Base-by-base conservation (phyloP, 768 basidiomycete genomes). In the Psilocybe cubensis region DNA sequence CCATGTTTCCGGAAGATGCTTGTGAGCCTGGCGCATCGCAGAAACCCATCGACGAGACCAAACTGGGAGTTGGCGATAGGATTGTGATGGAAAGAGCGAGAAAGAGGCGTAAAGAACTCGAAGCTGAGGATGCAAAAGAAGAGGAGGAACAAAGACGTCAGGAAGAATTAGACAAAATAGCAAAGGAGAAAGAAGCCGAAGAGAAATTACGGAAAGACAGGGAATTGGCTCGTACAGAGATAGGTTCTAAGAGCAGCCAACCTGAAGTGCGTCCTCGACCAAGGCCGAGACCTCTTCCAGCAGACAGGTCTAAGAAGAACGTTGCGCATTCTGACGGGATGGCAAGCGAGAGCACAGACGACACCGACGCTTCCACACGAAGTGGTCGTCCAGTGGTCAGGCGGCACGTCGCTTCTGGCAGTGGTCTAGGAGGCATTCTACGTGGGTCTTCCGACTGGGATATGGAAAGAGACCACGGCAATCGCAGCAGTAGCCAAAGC, bases 1-100 rank as follows among this genome's bases (percentile, higher is more conserved):
- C 88, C 5, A 90, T 91, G 86, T 96, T 94, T 69, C 91, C 92
- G 0, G 88, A 85, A 40, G 82, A 82, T 41, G 79, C 73, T 3
- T 78, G 74, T 3, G 78, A 75, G 31, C 70, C 65, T 59, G 76
- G 68, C 7, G 74, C 55, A 35, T 61, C 40, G 55, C 64, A 66
- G 50, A 65, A 63, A 41, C 56, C 63, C n/a, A n/a, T 1, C 11
- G 67, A 54, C 0, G 67, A 64, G 35, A 67, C 69, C n/a, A 74
- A 68, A 28, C 55, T 81, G 60, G 81, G 71, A 9, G 79, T 78
- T 20, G 82, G 79, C 1, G 83, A 84, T 61, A 63, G 64, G 59
- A 83, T 84, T 64, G 72, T 83, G 23, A 82, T 83, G 81, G 79
- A 83, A 59, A 71, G 81, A 53, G 83, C 82, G 1, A 75, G 72